These are phyloP conservation scores for Artomyces pyxidatus DNA, from an alignment of 768 basidiomycete genomes.

Conservation along the genomic window DNA sequence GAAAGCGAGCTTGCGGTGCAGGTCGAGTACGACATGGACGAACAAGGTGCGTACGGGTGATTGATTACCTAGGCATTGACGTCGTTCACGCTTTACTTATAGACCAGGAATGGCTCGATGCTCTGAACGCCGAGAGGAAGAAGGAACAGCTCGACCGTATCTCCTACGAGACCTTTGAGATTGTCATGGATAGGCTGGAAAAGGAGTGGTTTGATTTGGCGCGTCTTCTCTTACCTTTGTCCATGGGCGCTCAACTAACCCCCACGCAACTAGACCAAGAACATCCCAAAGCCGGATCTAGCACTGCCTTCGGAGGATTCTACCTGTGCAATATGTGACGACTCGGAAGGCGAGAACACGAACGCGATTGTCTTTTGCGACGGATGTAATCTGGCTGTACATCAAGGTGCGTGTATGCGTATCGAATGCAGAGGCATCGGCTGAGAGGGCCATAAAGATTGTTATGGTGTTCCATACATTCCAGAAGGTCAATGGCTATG, in stretches of 20 bases:
- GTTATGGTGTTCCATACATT: conserved; percentile 98
- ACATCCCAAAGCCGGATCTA: conserved; percentile 82
- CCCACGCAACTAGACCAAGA: conserved; percentile 61
- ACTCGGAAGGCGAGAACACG: conserved; percentile 96
- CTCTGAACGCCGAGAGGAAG: conserved; percentile 72
- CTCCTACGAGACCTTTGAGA: conserved; percentile 83
- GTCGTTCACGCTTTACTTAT: not conserved
- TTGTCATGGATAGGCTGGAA: conserved; percentile 95
- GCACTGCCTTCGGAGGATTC: conserved; percentile 92
- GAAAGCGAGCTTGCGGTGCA: conserved; percentile 88
- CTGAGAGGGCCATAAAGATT: conserved; percentile 46
- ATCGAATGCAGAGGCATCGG: not conserved
- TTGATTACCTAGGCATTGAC: not conserved
- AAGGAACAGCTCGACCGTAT: conserved; percentile 65
- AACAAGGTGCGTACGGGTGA: conserved; percentile 60
- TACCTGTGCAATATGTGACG: conserved; percentile 94
- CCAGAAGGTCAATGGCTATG: conserved; percentile 99
- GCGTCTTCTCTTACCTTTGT: conserved; percentile 19
- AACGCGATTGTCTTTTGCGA: conserved; percentile 99
- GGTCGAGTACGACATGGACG: conserved; percentile 99
- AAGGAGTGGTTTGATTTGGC: conserved; percentile 99
- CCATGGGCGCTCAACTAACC: not conserved
- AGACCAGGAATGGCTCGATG: conserved; percentile 96
- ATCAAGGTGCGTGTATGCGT: conserved; percentile 66
- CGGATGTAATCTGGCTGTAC: conserved; percentile 98